A percentile compares a stretch with the other conserved stretches of the same genome.
phyloP scores from a whole-genome alignment of 164 flowering plant genomes.

The Berberis vulgaris region DNA sequence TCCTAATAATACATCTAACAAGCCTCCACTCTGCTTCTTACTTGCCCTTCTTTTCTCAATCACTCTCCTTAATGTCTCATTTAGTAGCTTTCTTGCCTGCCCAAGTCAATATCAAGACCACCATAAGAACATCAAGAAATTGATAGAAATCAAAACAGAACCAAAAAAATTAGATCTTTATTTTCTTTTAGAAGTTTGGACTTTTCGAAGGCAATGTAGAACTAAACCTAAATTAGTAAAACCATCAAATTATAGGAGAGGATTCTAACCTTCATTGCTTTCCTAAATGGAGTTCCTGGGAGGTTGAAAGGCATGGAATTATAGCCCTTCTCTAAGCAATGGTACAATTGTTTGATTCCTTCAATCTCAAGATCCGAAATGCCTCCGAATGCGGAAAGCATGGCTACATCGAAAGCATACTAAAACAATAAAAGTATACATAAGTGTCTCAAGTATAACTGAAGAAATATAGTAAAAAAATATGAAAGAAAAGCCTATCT shows the following conservation, averaged over 20 bases:
- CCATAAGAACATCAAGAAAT: neutral
- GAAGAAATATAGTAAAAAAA: neutral
- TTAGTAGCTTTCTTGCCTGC: constrained; percentile 64
- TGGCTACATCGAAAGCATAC: constrained; percentile 81
- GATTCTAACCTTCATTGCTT: constrained; percentile 57
- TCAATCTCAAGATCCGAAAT: constrained; percentile 30
- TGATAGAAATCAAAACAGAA: neutral
- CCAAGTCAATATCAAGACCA: neutral
- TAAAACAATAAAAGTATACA: constrained; percentile 11
- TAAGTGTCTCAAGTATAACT: neutral
- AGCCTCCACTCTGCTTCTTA: constrained; percentile 25
- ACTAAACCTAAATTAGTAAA: too few relatives aligned
- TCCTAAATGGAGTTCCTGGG: constrained; percentile 63
- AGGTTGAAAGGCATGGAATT: constrained; percentile 83
- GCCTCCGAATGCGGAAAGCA: constrained; percentile 55
- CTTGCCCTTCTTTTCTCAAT: constrained; percentile 50
- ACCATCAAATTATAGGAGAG: too few relatives aligned
- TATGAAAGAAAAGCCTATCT: neutral
- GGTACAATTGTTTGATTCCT: constrained; percentile 46
- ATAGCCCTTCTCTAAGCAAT: constrained; percentile 65
- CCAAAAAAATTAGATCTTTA: neutral
- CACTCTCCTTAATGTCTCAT: constrained; percentile 38
- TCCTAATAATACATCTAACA: constrained; percentile 41
- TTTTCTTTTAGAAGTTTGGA: too few relatives aligned
- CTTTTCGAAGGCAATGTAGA: too few relatives aligned